These are phyloP conservation scores for Chaetomium sp. DNA, from an alignment of 2,329 filamentous ascomycete species.

Conservation along the genomic window DNA sequence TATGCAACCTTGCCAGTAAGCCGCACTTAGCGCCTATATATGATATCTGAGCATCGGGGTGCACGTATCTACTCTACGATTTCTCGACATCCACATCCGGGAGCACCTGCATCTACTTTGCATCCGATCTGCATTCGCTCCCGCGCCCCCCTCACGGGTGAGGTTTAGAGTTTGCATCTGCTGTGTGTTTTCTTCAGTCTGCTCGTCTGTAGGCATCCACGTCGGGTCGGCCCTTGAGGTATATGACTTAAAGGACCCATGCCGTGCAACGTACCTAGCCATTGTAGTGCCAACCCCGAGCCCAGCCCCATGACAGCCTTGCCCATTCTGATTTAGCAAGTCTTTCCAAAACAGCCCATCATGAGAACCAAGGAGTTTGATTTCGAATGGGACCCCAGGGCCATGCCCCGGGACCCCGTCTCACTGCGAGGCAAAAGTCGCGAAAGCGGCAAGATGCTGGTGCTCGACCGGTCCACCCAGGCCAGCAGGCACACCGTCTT, in stretches of 20 bases:
- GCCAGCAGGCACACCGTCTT: slow-evolving; percentile 2
- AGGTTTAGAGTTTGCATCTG: slow-evolving; percentile 1
- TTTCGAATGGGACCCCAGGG: slow-evolving; percentile 4
- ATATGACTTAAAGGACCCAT: slow-evolving; percentile 6
- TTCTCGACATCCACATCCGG: background rate
- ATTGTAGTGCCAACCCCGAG: slow-evolving; percentile 3
- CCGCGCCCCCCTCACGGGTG: background rate
- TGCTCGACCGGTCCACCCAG: slow-evolving; percentile 1
- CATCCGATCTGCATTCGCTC: slow-evolving; percentile 3
- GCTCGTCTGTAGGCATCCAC: slow-evolving; percentile 4
- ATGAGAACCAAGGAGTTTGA: slow-evolving; percentile 4
- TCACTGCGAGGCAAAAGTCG: slow-evolving; percentile 7
- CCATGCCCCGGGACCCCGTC: slow-evolving; percentile 1
- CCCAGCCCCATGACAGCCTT: slow-evolving; percentile 4
- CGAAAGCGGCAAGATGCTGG: slow-evolving; percentile 3
- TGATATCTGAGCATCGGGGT: slow-evolving; percentile 8
- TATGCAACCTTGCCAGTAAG: background rate
- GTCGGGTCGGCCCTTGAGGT: background rate
- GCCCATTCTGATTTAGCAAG: slow-evolving; percentile 6
- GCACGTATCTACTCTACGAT: slow-evolving; percentile 3
- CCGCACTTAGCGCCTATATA: background rate
- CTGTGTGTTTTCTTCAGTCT: background rate
- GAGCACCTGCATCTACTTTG: slow-evolving; percentile 1
- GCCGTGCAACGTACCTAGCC: slow-evolving; percentile 3
- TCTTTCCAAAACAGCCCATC: slow-evolving; percentile 1